These are phyloP conservation scores for Penicillium flavigenum DNA, from an alignment of 495 filamentous ascomycete species.

Conservation along the genomic window DNA sequence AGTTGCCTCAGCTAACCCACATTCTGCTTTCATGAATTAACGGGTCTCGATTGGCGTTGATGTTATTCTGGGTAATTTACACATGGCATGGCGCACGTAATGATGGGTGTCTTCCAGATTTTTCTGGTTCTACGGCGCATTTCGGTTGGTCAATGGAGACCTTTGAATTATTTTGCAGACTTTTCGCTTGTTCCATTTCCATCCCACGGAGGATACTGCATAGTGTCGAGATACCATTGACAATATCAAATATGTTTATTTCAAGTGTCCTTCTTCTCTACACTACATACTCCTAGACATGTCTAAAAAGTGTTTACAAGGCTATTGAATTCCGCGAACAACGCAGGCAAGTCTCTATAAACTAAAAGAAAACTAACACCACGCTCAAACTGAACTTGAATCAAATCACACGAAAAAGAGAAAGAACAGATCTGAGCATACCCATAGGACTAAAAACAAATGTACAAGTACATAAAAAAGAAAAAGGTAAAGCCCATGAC, in stretches of 20 bases:
- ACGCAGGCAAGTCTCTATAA: conserved; percentile 3
- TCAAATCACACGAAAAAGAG: conserved; percentile 13
- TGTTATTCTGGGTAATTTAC: conserved; percentile 1
- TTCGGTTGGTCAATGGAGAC: background rate
- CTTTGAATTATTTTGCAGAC: background rate
- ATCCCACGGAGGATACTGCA: background rate
- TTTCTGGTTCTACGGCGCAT: background rate
- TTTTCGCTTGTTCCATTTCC: background rate
- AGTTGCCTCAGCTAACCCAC: background rate
- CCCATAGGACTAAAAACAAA: conserved; percentile 6
- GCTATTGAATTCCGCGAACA: background rate
- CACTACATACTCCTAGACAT: background rate
- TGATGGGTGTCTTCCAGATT: background rate
- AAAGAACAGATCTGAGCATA: conserved; percentile 17
- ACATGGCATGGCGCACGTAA: conserved; percentile 23
- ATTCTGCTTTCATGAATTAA: background rate
- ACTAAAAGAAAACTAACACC: conserved; percentile 15
- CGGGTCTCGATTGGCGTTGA: conserved; percentile 2
- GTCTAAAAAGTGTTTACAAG: background rate
- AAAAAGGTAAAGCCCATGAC: conserved; percentile 2
- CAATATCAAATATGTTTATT: background rate
- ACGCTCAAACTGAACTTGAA: conserved; percentile 11
- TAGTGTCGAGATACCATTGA: background rate
- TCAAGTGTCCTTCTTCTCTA: background rate
- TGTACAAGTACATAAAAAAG: conserved; percentile 8